Base-by-base conservation (phyloP, 805 yeast genomes). In the Yarrowia sp. region DNA sequence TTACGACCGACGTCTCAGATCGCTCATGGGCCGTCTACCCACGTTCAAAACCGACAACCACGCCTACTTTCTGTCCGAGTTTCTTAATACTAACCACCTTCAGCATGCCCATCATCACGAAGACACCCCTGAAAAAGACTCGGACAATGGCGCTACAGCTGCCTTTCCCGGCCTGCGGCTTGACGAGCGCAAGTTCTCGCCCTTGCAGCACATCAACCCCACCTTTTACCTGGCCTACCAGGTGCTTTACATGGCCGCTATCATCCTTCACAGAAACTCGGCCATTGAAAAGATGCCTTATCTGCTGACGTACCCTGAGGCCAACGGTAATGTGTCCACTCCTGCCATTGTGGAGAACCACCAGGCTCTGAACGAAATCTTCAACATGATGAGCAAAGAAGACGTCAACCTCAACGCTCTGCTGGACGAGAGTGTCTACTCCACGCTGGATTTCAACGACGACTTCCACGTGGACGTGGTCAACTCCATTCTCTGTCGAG, bases 341-440 rank as follows among this genome's bases (percentile, higher is more conserved):
- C 65, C 65, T 22, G 67, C 67, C 32, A 63, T 63, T 41, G 67
- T 63, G 22, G 67, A 63, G 56, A 63, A 63, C 56, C 67, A 53
- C 16, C 56, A 48, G 16, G 67, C 67, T 9, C 16, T 63, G 35
- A 63, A 49, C 40, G 67, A 63, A n/a, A 63, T 63, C n/a, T 63
- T 63, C 40, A 15, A 63, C 22, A 36, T 48, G 48, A 49, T 48
- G 56, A 63, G 48, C 36, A 49, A 63, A 22, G 56, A 63, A 16
- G 55, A 48, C 8, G 55, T 38, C 26, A 63, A 38, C 9, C 36
- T 63, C 19, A 63, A 63, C 9, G 45, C 56, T 9, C 40, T 48
- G 45, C 40, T 63, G 45, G 67, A 63, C 35, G 67, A 63, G n/a
- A 22, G 40, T 22, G 67, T 49, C 36, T 63, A 48, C 26, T 48